phyloP scores from a whole-genome alignment of 2,329 filamentous ascomycete genomes.

The Trichoderma breve region DNA sequence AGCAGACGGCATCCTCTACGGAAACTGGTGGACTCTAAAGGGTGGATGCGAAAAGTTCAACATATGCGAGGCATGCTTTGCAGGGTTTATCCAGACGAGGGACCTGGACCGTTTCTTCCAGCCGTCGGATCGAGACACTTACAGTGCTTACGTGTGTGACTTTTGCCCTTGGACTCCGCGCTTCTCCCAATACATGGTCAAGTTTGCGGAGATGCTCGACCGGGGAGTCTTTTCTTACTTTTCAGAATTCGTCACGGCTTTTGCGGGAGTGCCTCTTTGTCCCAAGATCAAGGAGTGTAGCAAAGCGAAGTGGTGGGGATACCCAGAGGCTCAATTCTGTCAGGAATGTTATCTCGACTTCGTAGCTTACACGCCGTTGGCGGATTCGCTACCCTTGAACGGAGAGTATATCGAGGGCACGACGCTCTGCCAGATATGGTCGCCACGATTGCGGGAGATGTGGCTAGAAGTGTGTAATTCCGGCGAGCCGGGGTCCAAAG shows the following conservation, averaged over 20 bases:
- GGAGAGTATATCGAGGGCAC: slow-evolving; percentile 25
- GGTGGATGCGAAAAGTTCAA: slow-evolving; percentile 24
- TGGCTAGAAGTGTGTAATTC: slow-evolving; percentile 32
- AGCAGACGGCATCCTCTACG: slow-evolving; percentile 28
- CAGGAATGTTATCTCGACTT: slow-evolving; percentile 35
- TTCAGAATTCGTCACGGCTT: slow-evolving; percentile 29
- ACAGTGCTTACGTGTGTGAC: slow-evolving; percentile 30
- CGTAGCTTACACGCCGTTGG: slow-evolving; percentile 31
- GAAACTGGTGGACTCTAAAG: slow-evolving; percentile 36
- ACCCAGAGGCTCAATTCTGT: slow-evolving; percentile 34
- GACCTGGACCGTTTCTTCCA: slow-evolving; percentile 32
- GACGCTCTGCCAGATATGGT: slow-evolving; percentile 38
- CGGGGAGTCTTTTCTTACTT: slow-evolving; percentile 33
- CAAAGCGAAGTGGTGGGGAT: slow-evolving; percentile 36
- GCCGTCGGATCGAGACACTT: slow-evolving; percentile 21
- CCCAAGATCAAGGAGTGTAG: slow-evolving; percentile 27
- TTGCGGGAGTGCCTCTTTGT: slow-evolving; percentile 30
- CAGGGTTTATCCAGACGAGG: slow-evolving; percentile 30
- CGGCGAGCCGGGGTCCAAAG: slow-evolving; percentile 26
- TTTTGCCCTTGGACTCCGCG: slow-evolving; percentile 29
- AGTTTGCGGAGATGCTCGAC: slow-evolving; percentile 32
- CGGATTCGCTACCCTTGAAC: slow-evolving; percentile 28
- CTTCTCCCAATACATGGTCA: slow-evolving; percentile 27
- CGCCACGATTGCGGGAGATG: slow-evolving; percentile 37
- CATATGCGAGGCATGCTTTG: slow-evolving; percentile 37